A percentile compares a stretch with the other conserved stretches of the same genome.
These are phyloP conservation scores for Beverwykella pulmonaria DNA, from an alignment of 495 filamentous ascomycete genomes.

Conservation along the genomic window DNA sequence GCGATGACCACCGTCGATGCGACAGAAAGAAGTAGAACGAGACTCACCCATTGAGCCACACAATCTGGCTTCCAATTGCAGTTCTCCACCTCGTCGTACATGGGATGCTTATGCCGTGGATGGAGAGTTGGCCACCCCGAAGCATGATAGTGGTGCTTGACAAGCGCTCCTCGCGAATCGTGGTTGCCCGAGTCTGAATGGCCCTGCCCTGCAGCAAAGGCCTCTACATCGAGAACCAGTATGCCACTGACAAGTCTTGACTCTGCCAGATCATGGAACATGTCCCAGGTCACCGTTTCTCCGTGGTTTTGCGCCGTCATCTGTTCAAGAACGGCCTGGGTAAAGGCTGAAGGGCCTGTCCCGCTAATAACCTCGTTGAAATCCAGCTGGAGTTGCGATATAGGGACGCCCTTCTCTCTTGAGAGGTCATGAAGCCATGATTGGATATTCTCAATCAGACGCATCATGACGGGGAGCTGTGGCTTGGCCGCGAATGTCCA, in stretches of 20 bases:
- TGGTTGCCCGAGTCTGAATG: constrained; percentile 68
- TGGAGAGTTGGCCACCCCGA: constrained; percentile 63
- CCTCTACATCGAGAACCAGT: constrained; percentile 64
- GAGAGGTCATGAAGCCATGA: constrained; percentile 60
- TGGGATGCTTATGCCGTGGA: constrained; percentile 61
- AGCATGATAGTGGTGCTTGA: constrained; percentile 67
- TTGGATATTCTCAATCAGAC: constrained; percentile 62
- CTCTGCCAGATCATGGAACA: constrained; percentile 62
- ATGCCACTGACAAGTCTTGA: constrained; percentile 59
- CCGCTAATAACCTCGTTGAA: constrained; percentile 70
- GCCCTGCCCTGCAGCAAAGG: constrained; percentile 65
- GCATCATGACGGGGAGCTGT: constrained; percentile 63
- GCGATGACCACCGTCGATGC: neutral
- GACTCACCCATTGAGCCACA: constrained; percentile 55
- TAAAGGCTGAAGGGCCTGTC: constrained; percentile 69
- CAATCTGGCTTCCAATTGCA: constrained; percentile 67
- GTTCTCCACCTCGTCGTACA: constrained; percentile 64
- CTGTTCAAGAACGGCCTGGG: constrained; percentile 60
- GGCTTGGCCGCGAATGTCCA: constrained; percentile 71
- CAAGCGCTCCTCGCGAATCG: constrained; percentile 57
- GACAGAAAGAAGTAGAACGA: neutral
- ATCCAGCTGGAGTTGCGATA: constrained; percentile 60
- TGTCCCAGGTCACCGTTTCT: constrained; percentile 53
- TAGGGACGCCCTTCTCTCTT: constrained; percentile 53
- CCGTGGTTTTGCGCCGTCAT: constrained; percentile 51